Base-by-base conservation (phyloP, 2,329 filamentous ascomycete genomes). In the Colletotrichum filicis region DNA sequence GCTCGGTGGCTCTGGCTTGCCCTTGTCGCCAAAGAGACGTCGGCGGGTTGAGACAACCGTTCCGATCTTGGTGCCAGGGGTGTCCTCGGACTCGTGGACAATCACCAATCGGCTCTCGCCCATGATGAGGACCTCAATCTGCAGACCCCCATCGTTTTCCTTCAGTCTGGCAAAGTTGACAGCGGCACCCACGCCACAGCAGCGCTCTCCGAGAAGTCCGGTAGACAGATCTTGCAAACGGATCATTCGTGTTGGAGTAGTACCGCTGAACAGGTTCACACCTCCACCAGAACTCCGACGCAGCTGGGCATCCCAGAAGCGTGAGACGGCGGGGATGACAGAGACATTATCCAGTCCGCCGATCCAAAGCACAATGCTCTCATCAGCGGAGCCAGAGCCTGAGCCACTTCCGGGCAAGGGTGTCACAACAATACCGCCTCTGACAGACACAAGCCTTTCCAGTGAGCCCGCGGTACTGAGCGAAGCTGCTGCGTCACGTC, bases 231-330 rank as follows among this genome's bases (percentile, higher is more conserved):
- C 88, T 19, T 83, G 83, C 4, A 91, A 80, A 61, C 88, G 89
- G 14, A 89, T 78, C 88, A 91, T 91, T 60, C 87, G 85, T 1
- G 86, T 86, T 0, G 88, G 87, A 68, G 88, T 87, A 0, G 87
- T 82, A 59, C 88, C 88, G 71, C 86, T 88, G 75, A 91, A 91
- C 2, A 90, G 80, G 68, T 89, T 89, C 7, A 87, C 86, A 1
- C 87, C 86, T 14, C 85, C 85, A n/a, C 86, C 85, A 8, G 81
- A 81, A 16, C 85, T 84, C 74, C 85, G 87, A 14, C 88, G 87
- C 12, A 89, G 82, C 75, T 91, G 89, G 1, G 89, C 86, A 46
- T 91, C 89, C 89, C 89, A 91, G 80, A 91, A 91, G 16, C 86
- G 85, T 5, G 86, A 82, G 7, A 91, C 81, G 0, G 85, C 84